Evolutionary conservation across 495 filamentous ascomycete species (phyloP).

Genomic region (Cairneyella variabilis): DNA sequence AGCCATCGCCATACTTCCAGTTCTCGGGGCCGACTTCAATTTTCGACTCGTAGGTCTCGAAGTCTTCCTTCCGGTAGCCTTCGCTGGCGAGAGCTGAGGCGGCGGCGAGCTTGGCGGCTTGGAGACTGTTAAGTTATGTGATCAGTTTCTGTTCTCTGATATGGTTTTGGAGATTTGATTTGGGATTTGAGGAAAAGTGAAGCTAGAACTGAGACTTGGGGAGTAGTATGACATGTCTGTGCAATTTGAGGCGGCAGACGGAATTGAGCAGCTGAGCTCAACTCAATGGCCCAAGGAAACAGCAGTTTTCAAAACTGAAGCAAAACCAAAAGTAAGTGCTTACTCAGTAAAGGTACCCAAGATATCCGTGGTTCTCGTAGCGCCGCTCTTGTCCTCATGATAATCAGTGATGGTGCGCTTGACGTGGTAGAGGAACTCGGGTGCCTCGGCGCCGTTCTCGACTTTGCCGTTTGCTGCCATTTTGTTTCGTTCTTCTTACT

Average conservation of each 20-base stretch:
- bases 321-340: too few species aligned
- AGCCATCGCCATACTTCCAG: constrained; percentile 38
- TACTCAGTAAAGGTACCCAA: constrained; percentile 37
- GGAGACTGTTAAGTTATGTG: too few species aligned
- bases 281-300: too few species aligned
- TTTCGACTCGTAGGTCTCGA: constrained; percentile 28
- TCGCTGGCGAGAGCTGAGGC: constrained; percentile 24
- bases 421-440: constrained; percentile 35
- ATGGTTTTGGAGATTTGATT: too few species aligned
- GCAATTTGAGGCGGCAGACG: too few species aligned
- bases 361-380: constrained; percentile 30
- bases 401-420: constrained; percentile 35
- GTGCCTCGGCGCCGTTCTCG: neutral
- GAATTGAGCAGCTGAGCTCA: too few species aligned
- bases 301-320: too few species aligned
- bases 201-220: too few species aligned
- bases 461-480: constrained; percentile 9
- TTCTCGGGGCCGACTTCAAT: neutral
- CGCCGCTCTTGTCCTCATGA: constrained; percentile 28
- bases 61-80: constrained; percentile 36
- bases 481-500: neutral
- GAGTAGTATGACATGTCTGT: too few species aligned
- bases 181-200: too few species aligned
- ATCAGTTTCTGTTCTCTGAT: too few species aligned
- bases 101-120: constrained; percentile 33